Percentiles rank a stretch among this genome's conserved stretches.
Evolutionary conservation across 768 basidiomycete species (phyloP).

Genomic region (Pleurotus giganteus): DNA sequence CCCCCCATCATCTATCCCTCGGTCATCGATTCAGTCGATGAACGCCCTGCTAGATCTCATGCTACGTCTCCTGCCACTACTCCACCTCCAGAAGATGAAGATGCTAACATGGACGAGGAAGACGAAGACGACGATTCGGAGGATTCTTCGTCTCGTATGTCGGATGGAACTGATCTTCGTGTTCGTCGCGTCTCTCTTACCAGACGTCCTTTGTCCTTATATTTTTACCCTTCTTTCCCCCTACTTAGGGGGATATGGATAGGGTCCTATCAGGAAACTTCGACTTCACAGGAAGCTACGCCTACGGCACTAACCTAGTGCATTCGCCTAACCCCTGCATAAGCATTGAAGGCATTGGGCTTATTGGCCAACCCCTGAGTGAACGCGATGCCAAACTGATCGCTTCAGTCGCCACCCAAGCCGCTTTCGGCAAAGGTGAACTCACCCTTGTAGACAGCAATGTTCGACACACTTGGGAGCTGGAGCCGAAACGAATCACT

Average conservation of each 20-base stretch:
- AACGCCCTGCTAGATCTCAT: too few relatives aligned
- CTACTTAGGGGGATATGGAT: constrained; percentile 30
- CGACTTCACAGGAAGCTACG: constrained; percentile 31
- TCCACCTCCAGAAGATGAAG: too few relatives aligned
- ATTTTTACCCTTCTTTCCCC: not conserved
- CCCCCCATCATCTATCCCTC: too few relatives aligned
- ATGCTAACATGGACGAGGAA: not conserved
- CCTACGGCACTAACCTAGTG: constrained; percentile 19
- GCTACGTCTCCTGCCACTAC: too few relatives aligned
- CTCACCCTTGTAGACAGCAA: constrained; percentile 39
- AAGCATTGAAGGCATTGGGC: constrained; percentile 35
- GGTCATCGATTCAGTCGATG: too few relatives aligned
- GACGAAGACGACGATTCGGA: not conserved
- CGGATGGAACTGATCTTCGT: not conserved
- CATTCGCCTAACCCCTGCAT: constrained; percentile 41
- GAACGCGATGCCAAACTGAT: constrained; percentile 36
- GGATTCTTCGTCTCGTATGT: not conserved
- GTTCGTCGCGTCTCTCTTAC: not conserved
- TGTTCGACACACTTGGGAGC: constrained; percentile 52
- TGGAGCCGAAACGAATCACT: constrained; percentile 35
- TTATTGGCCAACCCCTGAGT: constrained; percentile 42
- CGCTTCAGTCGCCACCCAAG: constrained; percentile 31
- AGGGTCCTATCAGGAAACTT: constrained; percentile 26
- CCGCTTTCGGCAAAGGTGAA: constrained; percentile 45
- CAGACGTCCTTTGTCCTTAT: not conserved